Evolutionary conservation across 2,329 filamentous ascomycete genomes (phyloP).

Genomic region (Alternaria brassicicola): DNA sequence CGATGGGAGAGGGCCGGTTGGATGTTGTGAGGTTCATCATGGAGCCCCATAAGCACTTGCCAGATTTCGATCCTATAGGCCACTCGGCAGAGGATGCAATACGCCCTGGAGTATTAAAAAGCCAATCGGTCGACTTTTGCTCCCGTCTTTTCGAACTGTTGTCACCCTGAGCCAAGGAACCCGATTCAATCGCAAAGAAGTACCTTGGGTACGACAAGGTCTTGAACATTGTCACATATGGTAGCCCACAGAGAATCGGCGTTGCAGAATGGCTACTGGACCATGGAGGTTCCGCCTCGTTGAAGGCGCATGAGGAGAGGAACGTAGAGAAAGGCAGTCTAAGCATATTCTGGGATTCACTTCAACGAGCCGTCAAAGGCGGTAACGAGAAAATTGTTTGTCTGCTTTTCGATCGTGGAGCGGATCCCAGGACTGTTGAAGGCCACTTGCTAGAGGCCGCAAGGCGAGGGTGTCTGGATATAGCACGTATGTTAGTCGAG

Average conservation of each 20-base stretch:
- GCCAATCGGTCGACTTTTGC: background rate
- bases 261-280: slow-evolving; percentile 1
- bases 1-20: background rate
- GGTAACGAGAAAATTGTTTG: slow-evolving; percentile 6
- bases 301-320: background rate
- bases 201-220: background rate
- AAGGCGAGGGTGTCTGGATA: slow-evolving; percentile 5
- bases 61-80: background rate
- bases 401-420: slow-evolving; percentile 6
- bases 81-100: background rate
- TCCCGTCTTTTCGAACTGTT: background rate
- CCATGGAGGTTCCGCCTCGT: background rate
- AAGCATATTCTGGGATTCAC: background rate
- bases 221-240: background rate
- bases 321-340: no score
- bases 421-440: background rate
- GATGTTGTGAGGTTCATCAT: background rate
- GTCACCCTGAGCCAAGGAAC: background rate
- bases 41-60: background rate
- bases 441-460: slow-evolving; percentile 1
- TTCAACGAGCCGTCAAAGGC: slow-evolving; percentile 6
- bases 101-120: background rate
- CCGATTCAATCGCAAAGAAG: background rate
- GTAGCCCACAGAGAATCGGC: slow-evolving; percentile 4
- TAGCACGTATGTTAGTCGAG: slow-evolving; percentile 10